phyloP scores from a whole-genome alignment of 1,284 basidiomycete genomes.

The Sporisorium graminicola region DNA sequence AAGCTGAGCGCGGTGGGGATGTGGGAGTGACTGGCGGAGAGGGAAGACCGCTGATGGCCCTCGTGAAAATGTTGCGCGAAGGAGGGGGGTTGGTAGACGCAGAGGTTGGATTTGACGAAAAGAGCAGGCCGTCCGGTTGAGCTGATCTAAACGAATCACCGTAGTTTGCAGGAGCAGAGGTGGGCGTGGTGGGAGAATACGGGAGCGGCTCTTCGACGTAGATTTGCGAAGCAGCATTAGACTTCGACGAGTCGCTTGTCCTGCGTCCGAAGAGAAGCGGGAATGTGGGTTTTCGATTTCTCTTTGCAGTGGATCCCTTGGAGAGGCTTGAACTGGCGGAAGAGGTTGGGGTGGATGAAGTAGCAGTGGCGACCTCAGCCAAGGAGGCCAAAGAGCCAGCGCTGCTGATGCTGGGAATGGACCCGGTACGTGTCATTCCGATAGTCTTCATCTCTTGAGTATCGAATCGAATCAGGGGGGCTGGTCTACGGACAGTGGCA shows the following conservation, averaged over 20 bases:
- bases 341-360: slow-evolving; percentile 12
- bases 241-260: slow-evolving; percentile 15
- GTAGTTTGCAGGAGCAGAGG: slow-evolving; percentile 2
- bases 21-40: slow-evolving; percentile 29
- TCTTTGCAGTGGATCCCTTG: slow-evolving; percentile 15
- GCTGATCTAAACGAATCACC: not conserved
- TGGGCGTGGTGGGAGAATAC: slow-evolving; percentile 11
- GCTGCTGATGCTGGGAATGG: slow-evolving; percentile 7
- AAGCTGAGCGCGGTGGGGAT: not conserved
- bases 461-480: slow-evolving; percentile 32
- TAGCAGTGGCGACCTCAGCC: not conserved
- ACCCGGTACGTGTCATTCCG: slow-evolving; percentile 22
- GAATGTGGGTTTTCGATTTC: slow-evolving; percentile 36
- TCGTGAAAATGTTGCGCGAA: slow-evolving; percentile 12
- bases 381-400: slow-evolving; percentile 5
- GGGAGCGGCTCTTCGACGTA: slow-evolving; percentile 11
- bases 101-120: slow-evolving; percentile 7
- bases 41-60: slow-evolving; percentile 9
- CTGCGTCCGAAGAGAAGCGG: slow-evolving; percentile 47
- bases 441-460: slow-evolving; percentile 18
- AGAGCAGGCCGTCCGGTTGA: slow-evolving; percentile 20
- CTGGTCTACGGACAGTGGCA: slow-evolving; percentile 15
- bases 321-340: slow-evolving; percentile 32
- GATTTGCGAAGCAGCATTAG: not conserved
- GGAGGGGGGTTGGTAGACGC: not conserved